Conservation (phyloP, 768 basidiomycete species). For the Panus rudis region DNA sequence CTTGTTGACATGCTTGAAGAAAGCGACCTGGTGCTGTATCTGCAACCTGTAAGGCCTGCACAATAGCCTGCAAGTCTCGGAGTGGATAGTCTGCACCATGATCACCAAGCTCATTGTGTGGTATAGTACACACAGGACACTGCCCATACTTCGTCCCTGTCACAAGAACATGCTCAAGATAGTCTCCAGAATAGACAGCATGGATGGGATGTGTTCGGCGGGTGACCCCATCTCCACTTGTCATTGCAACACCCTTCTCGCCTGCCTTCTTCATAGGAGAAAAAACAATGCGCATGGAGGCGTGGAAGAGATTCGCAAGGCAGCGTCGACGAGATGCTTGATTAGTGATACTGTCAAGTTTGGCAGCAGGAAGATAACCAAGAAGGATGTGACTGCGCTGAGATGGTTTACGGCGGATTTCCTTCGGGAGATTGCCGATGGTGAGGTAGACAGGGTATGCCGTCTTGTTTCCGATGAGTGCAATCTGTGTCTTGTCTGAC, state of each 20-base stretch:
- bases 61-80: conserved; percentile 2
- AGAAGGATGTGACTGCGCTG: conserved; percentile 18
- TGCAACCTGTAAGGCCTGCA: conserved; percentile 4
- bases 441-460: conserved; percentile 23
- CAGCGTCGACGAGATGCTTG: conserved; percentile 14
- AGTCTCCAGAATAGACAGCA: conserved; percentile 16
- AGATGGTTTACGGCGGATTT: conserved; percentile 19
- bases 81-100: background rate
- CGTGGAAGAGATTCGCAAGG: conserved; percentile 20
- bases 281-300: conserved; percentile 10
- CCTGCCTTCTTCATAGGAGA: conserved; percentile 11
- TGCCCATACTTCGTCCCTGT: conserved; percentile 13
- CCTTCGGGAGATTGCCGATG: conserved; percentile 21
- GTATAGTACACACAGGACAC: conserved; percentile 15
- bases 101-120: conserved; percentile 8
- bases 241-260: conserved; percentile 9
- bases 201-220: conserved; percentile 19
- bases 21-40: background rate
- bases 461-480: conserved; percentile 13
- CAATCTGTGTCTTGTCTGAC: conserved; percentile 19
- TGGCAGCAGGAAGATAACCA: conserved; percentile 19
- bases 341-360: conserved; percentile 13
- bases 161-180: conserved; percentile 20
- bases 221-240: conserved; percentile 15
- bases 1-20: conserved; percentile 8